Base-by-base conservation (phyloP, 164 flowering plant species). In the Stephania cephalantha region DNA sequence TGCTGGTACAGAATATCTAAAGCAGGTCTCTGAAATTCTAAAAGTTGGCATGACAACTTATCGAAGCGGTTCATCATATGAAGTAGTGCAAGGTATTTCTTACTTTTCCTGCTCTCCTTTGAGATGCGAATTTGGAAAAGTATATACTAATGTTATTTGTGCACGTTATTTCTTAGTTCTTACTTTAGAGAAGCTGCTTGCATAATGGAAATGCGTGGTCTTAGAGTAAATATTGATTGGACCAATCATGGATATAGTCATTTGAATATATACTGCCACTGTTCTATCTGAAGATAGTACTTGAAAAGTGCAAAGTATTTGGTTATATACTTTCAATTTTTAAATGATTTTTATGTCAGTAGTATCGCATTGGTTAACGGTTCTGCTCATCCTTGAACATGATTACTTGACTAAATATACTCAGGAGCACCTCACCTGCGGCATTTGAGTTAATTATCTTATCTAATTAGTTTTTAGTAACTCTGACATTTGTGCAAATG, bases 11-110 rank as follows among this genome's bases (percentile, higher is more conserved):
- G 92, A 83, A 71, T 94, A 94, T 73, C 76, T 94, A 31, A 92
- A 89, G 78, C 95, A 92, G 73, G 95, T 94, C 8, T 90, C 98
- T 64, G 90, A 89, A 29, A 91, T 94, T 10, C 79, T 94, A 72
- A 94, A 92, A 89, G 75, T 73, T 74, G 93, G 98, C 67, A 93
- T 85, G 46, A 85, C 91, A 70, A 85, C 93, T 71, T 80, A 91
- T 18, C 88, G 91, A 70, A 87, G 76, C 72, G 87, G 88, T 5
- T 66, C 95, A 77, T 84, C 97, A n/a, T 88, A 90, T 83, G 98
- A 92, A 73, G 82, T 48, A 72, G 85, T 86, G 71, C 95, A 88
- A 89, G 98, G 98, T 95, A 87, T 58, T 58, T 76, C 25, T 46
- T 20, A 20, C 45, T 76, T 3, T 50, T 1, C 46, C 45, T 31